A percentile compares a stretch with the other conserved stretches of the same genome.
These are phyloP conservation scores for Nigrospora sphaerica DNA, from an alignment of 2,329 filamentous ascomycete genomes.

Conservation along the genomic window DNA sequence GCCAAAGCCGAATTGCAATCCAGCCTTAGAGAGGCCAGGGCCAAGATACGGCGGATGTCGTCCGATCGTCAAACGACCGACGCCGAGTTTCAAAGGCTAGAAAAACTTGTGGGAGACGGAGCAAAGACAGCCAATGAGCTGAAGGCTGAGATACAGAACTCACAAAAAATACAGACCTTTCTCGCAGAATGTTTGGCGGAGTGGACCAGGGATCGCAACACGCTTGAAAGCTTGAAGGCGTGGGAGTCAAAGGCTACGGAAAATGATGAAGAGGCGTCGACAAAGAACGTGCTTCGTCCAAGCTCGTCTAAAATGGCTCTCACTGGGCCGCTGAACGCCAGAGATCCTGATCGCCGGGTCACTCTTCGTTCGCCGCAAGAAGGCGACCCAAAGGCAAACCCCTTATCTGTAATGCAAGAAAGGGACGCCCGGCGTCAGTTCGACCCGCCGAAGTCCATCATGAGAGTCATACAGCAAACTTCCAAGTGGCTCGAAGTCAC, in stretches of 20 bases:
- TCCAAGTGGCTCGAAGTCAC: neutral
- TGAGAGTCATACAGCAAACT: neutral
- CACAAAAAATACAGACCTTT: neutral
- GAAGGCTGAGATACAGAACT: neutral
- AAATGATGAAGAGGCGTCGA: too few relatives aligned
- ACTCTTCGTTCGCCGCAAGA: slow-evolving; percentile 2
- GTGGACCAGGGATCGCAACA: neutral
- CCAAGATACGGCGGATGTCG: slow-evolving; percentile 1
- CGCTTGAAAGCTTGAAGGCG: neutral
- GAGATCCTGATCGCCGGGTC: neutral
- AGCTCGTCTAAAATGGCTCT: neutral
- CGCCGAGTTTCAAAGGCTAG: neutral
- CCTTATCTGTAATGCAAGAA: slow-evolving; percentile 3
- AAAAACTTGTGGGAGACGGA: neutral
- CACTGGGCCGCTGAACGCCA: neutral
- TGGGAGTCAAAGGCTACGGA: too few relatives aligned
- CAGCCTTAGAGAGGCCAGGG: neutral
- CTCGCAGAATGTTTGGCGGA: neutral
- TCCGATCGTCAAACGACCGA: neutral
- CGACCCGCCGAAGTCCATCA: slow-evolving; percentile 1
- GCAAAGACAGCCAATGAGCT: neutral
- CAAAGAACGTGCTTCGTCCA: too few relatives aligned
- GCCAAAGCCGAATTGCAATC: neutral
- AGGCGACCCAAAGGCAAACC: neutral
- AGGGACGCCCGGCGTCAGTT: slow-evolving; percentile 1